Percentiles rank a stretch among this genome's conserved stretches.
phyloP scores from a whole-genome alignment of 2,329 filamentous ascomycete genomes.

The Monosporascus sp. region DNA sequence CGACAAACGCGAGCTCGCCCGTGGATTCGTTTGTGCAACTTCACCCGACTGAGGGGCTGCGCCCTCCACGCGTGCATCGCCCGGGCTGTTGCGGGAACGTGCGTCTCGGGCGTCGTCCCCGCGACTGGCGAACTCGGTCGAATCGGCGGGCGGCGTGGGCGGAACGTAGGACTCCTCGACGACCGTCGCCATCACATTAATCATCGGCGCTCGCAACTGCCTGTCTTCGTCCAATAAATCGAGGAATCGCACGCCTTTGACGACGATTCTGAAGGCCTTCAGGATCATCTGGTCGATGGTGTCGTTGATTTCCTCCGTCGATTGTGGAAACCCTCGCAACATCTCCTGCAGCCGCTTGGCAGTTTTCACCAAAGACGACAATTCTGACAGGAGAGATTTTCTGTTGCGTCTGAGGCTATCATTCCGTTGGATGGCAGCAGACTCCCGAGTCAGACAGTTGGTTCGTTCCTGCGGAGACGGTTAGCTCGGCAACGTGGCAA shows the following conservation, averaged over 20 bases:
- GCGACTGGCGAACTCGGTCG: conserved; percentile 42
- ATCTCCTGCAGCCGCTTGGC: conserved; percentile 80
- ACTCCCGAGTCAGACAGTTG: conserved; percentile 80
- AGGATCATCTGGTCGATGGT: conserved; percentile 89
- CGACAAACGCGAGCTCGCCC: conserved; percentile 43
- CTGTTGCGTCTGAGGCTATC: conserved; percentile 74
- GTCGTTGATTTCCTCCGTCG: conserved; percentile 60
- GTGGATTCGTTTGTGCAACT: conserved; percentile 29
- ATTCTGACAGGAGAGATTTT: conserved; percentile 82
- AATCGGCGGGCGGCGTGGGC: conserved; percentile 60
- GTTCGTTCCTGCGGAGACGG: conserved; percentile 67
- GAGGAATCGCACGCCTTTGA: conserved; percentile 80
- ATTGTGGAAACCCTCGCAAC: conserved; percentile 45
- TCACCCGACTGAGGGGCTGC: conserved; percentile 33
- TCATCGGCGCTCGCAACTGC: conserved; percentile 42
- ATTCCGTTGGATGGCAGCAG: conserved; percentile 67
- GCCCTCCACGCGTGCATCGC: conserved; percentile 28
- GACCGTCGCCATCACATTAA: conserved; percentile 57
- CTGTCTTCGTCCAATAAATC: conserved; percentile 73
- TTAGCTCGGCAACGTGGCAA: conserved; percentile 11
- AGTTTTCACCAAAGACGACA: conserved; percentile 84
- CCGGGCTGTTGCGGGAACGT: conserved; percentile 33
- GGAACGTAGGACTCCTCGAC: conserved; percentile 54
- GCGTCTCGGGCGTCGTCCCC: conserved; percentile 31
- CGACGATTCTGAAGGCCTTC: conserved; percentile 92